Conservation (phyloP, 208 protist species). For the Acanthamoeba lenticulata region DNA sequence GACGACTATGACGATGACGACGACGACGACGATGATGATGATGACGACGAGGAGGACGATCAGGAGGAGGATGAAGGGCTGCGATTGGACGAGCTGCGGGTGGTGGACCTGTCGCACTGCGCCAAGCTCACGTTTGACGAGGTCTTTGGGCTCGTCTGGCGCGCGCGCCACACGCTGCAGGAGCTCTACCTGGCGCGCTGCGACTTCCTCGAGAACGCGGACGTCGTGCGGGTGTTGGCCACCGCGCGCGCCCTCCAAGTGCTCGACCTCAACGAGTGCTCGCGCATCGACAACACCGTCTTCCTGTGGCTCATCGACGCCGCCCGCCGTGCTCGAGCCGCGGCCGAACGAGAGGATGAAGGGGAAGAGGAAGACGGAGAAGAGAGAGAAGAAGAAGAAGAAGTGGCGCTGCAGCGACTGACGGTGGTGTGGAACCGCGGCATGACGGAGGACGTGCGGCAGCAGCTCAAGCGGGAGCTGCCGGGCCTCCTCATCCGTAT, state of each 20-base stretch:
- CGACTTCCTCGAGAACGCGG: background rate
- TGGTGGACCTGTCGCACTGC: conserved; percentile 23
- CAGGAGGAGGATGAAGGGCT: background rate
- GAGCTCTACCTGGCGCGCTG: conserved; percentile 42
- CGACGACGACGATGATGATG: background rate
- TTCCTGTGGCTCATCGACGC: conserved; percentile 26
- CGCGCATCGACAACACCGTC: background rate
- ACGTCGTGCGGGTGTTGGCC: background rate
- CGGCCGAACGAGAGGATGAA: too few relatives aligned
- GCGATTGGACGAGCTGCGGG: background rate
- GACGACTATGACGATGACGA: background rate
- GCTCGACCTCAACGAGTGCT: conserved; percentile 46
- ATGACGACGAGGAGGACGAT: background rate
- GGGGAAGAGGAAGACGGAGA: too few relatives aligned
- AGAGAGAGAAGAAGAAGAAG: background rate
- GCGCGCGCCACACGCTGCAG: background rate
- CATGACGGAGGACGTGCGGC: conserved; percentile 12
- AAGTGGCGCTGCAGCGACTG: background rate
- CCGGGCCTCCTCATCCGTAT: background rate
- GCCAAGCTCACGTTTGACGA: background rate
- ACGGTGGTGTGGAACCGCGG: conserved; percentile 23
- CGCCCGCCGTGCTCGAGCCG: too few relatives aligned
- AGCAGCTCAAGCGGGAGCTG: background rate
- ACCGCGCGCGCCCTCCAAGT: background rate
- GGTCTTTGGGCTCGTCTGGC: background rate